These are phyloP conservation scores for Scleroderma citrinum DNA, from an alignment of 768 basidiomycete species.

Conservation along the genomic window DNA sequence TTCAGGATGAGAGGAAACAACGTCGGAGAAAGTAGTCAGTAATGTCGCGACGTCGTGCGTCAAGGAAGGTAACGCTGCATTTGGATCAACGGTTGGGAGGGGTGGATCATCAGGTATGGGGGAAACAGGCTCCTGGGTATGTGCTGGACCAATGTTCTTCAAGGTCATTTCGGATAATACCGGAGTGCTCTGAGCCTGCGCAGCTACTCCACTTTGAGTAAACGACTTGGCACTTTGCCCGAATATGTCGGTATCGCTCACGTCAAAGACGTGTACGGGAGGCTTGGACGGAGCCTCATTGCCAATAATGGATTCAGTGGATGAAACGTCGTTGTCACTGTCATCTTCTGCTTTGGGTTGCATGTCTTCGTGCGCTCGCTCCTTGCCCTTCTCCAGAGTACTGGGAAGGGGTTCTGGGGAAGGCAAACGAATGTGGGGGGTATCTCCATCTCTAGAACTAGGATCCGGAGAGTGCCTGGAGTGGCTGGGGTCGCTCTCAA, in stretches of 20 bases:
- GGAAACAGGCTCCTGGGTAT: slow-evolving; percentile 9
- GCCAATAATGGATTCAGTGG: slow-evolving; percentile 37
- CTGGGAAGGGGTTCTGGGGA: slow-evolving; percentile 9
- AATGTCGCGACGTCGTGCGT: slow-evolving; percentile 60
- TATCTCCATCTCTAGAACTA: slow-evolving; percentile 30
- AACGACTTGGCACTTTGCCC: slow-evolving; percentile 13
- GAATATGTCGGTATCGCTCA: slow-evolving; percentile 22
- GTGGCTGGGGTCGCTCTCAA: slow-evolving; percentile 37
- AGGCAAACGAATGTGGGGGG: slow-evolving; percentile 20
- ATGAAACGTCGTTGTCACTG: slow-evolving; percentile 32
- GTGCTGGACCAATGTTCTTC: slow-evolving; percentile 6
- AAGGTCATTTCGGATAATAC: slow-evolving; percentile 25
- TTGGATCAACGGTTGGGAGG: slow-evolving; percentile 39
- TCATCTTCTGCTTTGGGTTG: slow-evolving; percentile 25
- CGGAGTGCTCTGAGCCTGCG: slow-evolving; percentile 38
- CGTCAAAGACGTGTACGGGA: slow-evolving; percentile 55
- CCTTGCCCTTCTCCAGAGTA: slow-evolving; percentile 45
- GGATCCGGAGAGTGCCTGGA: slow-evolving; percentile 25
- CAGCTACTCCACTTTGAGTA: slow-evolving; percentile 16
- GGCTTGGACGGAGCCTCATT: slow-evolving; percentile 46
- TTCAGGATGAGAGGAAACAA: slow-evolving; percentile 64
- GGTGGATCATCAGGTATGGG: slow-evolving; percentile 40
- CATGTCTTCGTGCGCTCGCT: slow-evolving; percentile 21
- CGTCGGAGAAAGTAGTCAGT: slow-evolving; percentile 47
- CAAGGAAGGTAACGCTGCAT: slow-evolving; percentile 40